Conservation (phyloP, 495 filamentous ascomycete genomes). For the Trichoderma asperelloides region DNA sequence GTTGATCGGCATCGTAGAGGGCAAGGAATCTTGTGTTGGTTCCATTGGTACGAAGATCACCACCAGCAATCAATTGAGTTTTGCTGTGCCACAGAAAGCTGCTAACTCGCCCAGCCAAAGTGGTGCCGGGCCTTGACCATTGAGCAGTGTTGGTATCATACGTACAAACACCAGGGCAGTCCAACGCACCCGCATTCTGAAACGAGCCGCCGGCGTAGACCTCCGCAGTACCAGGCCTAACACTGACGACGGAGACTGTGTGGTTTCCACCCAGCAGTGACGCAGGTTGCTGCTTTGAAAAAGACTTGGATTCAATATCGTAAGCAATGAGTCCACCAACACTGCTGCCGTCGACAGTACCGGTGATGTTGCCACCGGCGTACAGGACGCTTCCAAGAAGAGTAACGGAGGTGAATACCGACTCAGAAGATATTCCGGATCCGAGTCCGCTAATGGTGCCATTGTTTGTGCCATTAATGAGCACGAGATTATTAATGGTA, state of each 20-base stretch:
- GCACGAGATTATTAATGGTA: constrained; percentile 63
- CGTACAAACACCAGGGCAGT: constrained; percentile 72
- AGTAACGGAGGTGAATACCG: constrained; percentile 64
- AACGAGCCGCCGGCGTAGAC: constrained; percentile 86
- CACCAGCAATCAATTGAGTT: constrained; percentile 63
- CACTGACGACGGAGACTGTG: constrained; percentile 64
- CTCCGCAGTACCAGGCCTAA: constrained; percentile 54
- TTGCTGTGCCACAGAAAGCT: constrained; percentile 66
- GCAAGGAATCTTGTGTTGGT: constrained; percentile 56
- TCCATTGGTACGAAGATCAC: constrained; percentile 59
- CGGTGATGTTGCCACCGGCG: constrained; percentile 72
- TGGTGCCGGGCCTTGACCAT: constrained; percentile 69
- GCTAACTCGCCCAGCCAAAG: constrained; percentile 57
- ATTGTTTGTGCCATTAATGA: constrained; percentile 53
- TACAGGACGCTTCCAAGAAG: constrained; percentile 62
- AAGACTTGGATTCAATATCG: constrained; percentile 55
- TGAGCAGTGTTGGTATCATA: constrained; percentile 57
- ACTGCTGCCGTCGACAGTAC: constrained; percentile 49
- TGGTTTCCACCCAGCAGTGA: constrained; percentile 58
- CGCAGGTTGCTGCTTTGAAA: constrained; percentile 55
- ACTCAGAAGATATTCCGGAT: constrained; percentile 55
- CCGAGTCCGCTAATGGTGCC: constrained; percentile 62
- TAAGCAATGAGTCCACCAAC: constrained; percentile 74
- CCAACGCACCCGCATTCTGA: constrained; percentile 67
- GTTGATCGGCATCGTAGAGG: constrained; percentile 56